Conservation (phyloP, 768 basidiomycete genomes). For the Tylopilus intermedius region DNA sequence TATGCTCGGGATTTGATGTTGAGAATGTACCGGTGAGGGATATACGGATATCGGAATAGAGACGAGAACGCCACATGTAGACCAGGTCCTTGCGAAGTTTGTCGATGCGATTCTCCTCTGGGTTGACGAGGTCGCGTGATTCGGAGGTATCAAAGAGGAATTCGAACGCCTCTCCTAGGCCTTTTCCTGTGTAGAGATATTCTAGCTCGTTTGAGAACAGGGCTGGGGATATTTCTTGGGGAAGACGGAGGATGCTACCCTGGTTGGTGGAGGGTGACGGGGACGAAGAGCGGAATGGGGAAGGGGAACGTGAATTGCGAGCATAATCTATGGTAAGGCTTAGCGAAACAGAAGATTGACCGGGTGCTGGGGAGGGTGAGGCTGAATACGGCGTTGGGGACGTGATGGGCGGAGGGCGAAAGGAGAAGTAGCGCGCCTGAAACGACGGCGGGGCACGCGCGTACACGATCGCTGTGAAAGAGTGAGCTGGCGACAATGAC, state of each 20-base stretch:
- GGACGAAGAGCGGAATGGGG: slow-evolving; percentile 42
- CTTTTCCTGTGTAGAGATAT: slow-evolving; percentile 90
- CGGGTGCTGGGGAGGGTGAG: slow-evolving; percentile 48
- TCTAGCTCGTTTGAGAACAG: slow-evolving; percentile 89
- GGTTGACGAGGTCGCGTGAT: slow-evolving; percentile 40
- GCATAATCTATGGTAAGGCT: slow-evolving; percentile 41
- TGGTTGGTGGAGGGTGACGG: slow-evolving; percentile 42
- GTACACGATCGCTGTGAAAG: slow-evolving; percentile 75
- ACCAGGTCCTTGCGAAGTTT: slow-evolving; percentile 90
- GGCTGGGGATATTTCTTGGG: slow-evolving; percentile 65
- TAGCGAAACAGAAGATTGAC: slow-evolving; percentile 60
- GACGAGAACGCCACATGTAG: slow-evolving; percentile 93
- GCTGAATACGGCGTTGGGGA: slow-evolving; percentile 48
- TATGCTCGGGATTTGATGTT: slow-evolving; percentile 56
- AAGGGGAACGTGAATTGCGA: slow-evolving; percentile 41
- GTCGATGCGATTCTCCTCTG: slow-evolving; percentile 60
- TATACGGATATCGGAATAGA: slow-evolving; percentile 89
- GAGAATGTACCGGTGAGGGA: slow-evolving; percentile 68
- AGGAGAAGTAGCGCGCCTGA: slow-evolving; percentile 83
- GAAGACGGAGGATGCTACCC: slow-evolving; percentile 52
- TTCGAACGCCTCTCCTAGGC: slow-evolving; percentile 82
- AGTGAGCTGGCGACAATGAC: background rate
- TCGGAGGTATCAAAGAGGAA: slow-evolving; percentile 70
- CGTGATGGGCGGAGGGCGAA: slow-evolving; percentile 52
- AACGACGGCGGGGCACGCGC: slow-evolving; percentile 91